A percentile compares a stretch with the other conserved stretches of the same genome.
Conservation (phyloP, 257 asterid species). For the Ilex asprella region DNA sequence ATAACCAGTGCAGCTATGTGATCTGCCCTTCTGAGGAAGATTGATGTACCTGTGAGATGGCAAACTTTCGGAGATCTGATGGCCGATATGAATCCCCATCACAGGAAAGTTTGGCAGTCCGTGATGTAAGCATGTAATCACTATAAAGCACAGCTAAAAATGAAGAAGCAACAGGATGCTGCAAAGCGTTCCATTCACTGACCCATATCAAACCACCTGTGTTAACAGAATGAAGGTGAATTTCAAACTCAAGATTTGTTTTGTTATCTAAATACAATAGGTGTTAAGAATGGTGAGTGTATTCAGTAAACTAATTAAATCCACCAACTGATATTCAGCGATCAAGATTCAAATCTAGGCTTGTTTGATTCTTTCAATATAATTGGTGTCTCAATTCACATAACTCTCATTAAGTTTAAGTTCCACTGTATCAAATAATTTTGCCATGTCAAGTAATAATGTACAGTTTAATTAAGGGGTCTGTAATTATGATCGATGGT, state of each 20-base stretch:
- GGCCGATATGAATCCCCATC: constrained; percentile 40
- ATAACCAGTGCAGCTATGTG: no score
- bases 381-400: no score
- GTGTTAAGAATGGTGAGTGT: no score
- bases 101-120: constrained; percentile 50
- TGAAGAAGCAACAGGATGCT: constrained; percentile 82
- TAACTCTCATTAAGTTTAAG: no score
- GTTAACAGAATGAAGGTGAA: constrained; percentile 17
- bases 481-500: background rate
- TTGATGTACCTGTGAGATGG: constrained; percentile 55
- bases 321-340: background rate
- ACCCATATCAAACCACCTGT: constrained; percentile 88
- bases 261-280: no score
- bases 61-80: constrained; percentile 57
- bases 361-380: background rate
- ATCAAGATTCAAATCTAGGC: no score
- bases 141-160: constrained; percentile 70
- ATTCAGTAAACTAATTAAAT: no score
- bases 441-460: no score
- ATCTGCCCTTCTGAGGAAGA: no score
- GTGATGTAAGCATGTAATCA: constrained; percentile 74
- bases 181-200: constrained; percentile 78
- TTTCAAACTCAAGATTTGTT: background rate
- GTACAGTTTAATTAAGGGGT: background rate
- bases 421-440: no score